Conservation (phyloP, 1,284 basidiomycete genomes). For the Moesziomyces antarcticus region DNA sequence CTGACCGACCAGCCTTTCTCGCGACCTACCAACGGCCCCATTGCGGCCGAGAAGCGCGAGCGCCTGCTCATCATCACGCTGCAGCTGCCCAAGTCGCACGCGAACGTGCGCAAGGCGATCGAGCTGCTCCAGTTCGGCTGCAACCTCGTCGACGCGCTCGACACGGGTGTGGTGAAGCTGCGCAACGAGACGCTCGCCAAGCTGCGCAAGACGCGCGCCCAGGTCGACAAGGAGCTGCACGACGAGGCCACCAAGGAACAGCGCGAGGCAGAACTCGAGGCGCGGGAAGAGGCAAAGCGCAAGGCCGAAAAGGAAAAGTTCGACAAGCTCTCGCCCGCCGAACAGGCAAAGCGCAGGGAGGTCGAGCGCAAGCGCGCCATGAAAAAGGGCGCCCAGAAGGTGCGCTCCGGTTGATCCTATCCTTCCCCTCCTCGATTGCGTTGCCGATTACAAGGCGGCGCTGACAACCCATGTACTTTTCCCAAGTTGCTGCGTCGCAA, state of each 20-base stretch:
- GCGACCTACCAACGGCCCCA: slow-evolving; percentile 36
- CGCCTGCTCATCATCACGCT: slow-evolving; percentile 58
- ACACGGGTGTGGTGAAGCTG: slow-evolving; percentile 44
- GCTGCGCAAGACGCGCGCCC: slow-evolving; percentile 55
- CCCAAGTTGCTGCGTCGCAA: not conserved
- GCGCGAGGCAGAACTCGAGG: slow-evolving; percentile 59
- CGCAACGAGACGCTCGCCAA: slow-evolving; percentile 49
- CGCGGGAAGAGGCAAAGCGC: slow-evolving; percentile 53
- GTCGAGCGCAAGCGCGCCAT: slow-evolving; percentile 61
- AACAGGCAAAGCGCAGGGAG: slow-evolving; percentile 65
- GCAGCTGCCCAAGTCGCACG: slow-evolving; percentile 41
- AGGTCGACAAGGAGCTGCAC: slow-evolving; percentile 52
- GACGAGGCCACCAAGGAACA: slow-evolving; percentile 49
- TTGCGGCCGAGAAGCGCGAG: slow-evolving; percentile 44
- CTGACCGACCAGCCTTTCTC: slow-evolving; percentile 59
- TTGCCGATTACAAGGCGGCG: not conserved
- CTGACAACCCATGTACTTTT: not conserved
- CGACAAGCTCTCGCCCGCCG: slow-evolving; percentile 59
- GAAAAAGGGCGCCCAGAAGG: slow-evolving; percentile 52
- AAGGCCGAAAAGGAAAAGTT: slow-evolving; percentile 61
- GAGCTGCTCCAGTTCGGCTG: slow-evolving; percentile 56
- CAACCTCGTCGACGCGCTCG: slow-evolving; percentile 63
- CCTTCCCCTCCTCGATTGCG: not conserved
- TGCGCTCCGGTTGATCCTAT: slow-evolving; percentile 4
- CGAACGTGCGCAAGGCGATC: slow-evolving; percentile 32